Percentiles rank a stretch among this genome's conserved stretches.
phyloP scores from a whole-genome alignment of 129 eudicot genomes.

The Oenanthe sinensis region DNA sequence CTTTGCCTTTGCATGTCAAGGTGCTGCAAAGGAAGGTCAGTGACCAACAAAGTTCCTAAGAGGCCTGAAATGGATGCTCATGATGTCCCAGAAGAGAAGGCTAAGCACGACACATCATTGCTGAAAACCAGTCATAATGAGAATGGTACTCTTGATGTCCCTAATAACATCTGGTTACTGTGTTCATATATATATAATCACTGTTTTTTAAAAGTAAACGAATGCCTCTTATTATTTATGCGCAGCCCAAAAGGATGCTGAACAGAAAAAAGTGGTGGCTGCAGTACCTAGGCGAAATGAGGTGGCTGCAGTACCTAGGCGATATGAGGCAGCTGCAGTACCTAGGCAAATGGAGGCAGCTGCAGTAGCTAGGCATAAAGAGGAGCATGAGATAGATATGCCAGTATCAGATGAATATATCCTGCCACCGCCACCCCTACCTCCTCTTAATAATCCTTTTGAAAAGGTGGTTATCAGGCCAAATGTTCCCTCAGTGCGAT shows the following conservation, averaged over 20 bases:
- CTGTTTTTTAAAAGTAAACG: not conserved
- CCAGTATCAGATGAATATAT: slow-evolving; percentile 27
- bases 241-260: slow-evolving; percentile 18
- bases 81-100: slow-evolving; percentile 22
- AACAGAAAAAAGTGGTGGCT: slow-evolving; percentile 17
- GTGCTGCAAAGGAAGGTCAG: slow-evolving; percentile 40
- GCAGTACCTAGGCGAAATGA: slow-evolving; percentile 21
- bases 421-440: slow-evolving; percentile 34
- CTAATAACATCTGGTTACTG: not conserved
- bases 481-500: slow-evolving; percentile 17
- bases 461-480: slow-evolving; percentile 50
- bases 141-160: slow-evolving; percentile 24
- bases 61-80: slow-evolving; percentile 17
- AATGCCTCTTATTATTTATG: not conserved
- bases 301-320: slow-evolving; percentile 17
- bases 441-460: slow-evolving; percentile 33
- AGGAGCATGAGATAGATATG: slow-evolving; percentile 65
- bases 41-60: slow-evolving; percentile 21
- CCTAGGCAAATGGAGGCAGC: not conserved
- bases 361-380: slow-evolving; percentile 22
- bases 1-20: slow-evolving; percentile 45
- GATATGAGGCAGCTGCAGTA: not conserved
- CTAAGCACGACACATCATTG: slow-evolving; percentile 22
- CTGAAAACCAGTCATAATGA: slow-evolving; percentile 33
- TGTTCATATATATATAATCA: not conserved